Evolutionary conservation across 371 early-diverging fungal species (phyloP).

Genomic region (Choanephora cucurbitarum): DNA sequence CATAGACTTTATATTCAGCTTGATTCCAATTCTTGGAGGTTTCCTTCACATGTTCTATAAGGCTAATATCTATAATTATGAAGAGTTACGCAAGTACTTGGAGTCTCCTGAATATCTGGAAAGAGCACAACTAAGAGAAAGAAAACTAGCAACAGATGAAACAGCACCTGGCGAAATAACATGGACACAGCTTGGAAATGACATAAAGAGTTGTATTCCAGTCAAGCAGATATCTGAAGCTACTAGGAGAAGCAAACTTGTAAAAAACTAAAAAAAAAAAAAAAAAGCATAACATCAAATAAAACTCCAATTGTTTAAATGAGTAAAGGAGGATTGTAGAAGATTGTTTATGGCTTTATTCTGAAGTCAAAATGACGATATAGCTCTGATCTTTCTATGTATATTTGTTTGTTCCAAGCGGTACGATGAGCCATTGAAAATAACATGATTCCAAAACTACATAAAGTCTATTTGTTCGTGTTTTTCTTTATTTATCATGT

Average conservation of each 20-base stretch:
- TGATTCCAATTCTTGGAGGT: constrained; percentile 38
- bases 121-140: constrained; percentile 10
- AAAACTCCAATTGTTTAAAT: no score
- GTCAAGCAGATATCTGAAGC: constrained; percentile 70
- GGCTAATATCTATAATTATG: constrained; percentile 48
- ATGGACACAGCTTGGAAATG: constrained; percentile 11
- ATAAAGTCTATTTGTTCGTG: no score
- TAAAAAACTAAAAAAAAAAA: not conserved
- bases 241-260: not conserved
- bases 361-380: no score
- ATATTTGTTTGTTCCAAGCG: no score
- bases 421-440: no score
- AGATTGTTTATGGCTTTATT: no score
- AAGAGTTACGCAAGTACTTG: constrained; percentile 20
- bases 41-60: constrained; percentile 46
- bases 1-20: constrained; percentile 37
- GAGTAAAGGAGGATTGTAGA: no score
- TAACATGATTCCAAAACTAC: no score
- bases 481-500: no score
- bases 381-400: no score
- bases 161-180: constrained; percentile 1
- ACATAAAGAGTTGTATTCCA: not conserved
- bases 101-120: constrained; percentile 16
- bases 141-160: not conserved
- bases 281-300: not conserved